A percentile compares a stretch with the other conserved stretches of the same genome.
Evolutionary conservation across 768 basidiomycete species (phyloP).

Genomic region (Hygrocybe coccinea): DNA sequence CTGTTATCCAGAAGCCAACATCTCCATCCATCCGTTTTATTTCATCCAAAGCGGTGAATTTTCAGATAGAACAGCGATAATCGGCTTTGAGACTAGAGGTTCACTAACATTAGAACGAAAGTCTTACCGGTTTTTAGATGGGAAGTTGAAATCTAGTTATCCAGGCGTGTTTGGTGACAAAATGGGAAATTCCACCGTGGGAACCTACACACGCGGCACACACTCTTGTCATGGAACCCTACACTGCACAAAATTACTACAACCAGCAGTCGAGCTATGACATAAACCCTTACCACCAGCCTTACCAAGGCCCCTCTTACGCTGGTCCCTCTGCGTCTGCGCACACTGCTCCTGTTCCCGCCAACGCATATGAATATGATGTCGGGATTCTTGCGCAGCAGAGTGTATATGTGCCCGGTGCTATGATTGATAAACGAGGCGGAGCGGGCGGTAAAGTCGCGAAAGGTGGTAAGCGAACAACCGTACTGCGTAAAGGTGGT

Average conservation of each 20-base stretch:
- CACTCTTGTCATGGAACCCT: background rate
- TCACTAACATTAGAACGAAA: too few species aligned
- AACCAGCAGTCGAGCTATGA: slow-evolving; percentile 47
- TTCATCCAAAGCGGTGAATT: background rate
- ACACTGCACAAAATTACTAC: slow-evolving; percentile 23
- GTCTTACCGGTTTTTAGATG: too few species aligned
- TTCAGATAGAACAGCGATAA: too few species aligned
- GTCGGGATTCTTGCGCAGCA: slow-evolving; percentile 87
- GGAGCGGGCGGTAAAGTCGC: slow-evolving; percentile 81
- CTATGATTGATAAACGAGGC: slow-evolving; percentile 83
- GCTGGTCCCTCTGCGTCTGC: slow-evolving; percentile 60
- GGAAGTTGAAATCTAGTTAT: too few species aligned
- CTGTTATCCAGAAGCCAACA: background rate
- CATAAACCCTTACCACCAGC: slow-evolving; percentile 77
- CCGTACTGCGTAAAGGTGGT: slow-evolving; percentile 90
- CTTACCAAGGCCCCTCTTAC: slow-evolving; percentile 71
- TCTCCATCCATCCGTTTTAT: background rate
- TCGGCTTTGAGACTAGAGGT: too few species aligned
- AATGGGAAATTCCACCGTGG: too few species aligned
- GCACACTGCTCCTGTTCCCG: slow-evolving; percentile 76
- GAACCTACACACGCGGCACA: too few species aligned
- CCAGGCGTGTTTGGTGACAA: too few species aligned
- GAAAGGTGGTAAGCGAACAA: slow-evolving; percentile 87
- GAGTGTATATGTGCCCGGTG: slow-evolving; percentile 88
- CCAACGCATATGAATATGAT: slow-evolving; percentile 90